Percentiles rank a stretch among this genome's conserved stretches.
Evolutionary conservation across 169 alveolate species (phyloP).

Genomic region (Babesia bigemina): DNA sequence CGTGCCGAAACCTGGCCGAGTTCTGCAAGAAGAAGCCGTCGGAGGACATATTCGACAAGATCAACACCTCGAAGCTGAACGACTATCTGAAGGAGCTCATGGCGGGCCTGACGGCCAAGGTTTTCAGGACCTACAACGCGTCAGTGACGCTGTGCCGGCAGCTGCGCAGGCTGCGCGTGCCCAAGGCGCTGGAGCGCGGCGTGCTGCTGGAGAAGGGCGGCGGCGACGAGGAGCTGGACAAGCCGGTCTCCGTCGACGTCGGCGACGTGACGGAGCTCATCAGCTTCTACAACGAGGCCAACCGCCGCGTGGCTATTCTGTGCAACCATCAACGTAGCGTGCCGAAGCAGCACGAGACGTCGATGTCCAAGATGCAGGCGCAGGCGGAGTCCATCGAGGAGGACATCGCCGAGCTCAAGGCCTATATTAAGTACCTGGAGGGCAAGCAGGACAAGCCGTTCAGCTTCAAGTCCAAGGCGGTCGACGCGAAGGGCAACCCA

Average conservation of each 20-base stretch:
- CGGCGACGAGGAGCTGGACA: conserved; percentile 50
- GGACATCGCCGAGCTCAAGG: conserved; percentile 84
- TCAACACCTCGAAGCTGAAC: conserved; percentile 86
- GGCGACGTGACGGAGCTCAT: conserved; percentile 86
- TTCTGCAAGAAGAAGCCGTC: conserved; percentile 86
- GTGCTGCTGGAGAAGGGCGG: conserved; percentile 12
- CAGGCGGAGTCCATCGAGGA: conserved; percentile 83
- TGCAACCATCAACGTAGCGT: conserved; percentile 95
- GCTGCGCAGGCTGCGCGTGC: conserved; percentile 70
- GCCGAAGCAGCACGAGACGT: conserved; percentile 93
- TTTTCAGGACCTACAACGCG: conserved; percentile 99
- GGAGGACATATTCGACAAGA: conserved; percentile 92
- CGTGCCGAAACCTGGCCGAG: conserved; percentile 79
- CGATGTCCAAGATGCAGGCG: conserved; percentile 89
- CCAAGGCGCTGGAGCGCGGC: conserved; percentile 5
- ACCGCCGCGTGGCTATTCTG: conserved; percentile 96
- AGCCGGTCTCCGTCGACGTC: conserved; percentile 77
- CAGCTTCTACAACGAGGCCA: conserved; percentile 95
- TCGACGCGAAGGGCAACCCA: conserved; percentile 78
- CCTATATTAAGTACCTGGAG: conserved; percentile 81
- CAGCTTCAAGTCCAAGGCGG: conserved; percentile 41
- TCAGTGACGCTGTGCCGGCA: conserved; percentile 93
- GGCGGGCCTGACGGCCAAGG: conserved; percentile 98
- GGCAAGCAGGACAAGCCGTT: conserved; percentile 70
- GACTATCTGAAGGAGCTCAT: conserved; percentile 94